A percentile compares a stretch with the other conserved stretches of the same genome.
These are phyloP conservation scores for Botrytis byssoidea DNA, from an alignment of 2,329 filamentous ascomycete species.

Conservation along the genomic window DNA sequence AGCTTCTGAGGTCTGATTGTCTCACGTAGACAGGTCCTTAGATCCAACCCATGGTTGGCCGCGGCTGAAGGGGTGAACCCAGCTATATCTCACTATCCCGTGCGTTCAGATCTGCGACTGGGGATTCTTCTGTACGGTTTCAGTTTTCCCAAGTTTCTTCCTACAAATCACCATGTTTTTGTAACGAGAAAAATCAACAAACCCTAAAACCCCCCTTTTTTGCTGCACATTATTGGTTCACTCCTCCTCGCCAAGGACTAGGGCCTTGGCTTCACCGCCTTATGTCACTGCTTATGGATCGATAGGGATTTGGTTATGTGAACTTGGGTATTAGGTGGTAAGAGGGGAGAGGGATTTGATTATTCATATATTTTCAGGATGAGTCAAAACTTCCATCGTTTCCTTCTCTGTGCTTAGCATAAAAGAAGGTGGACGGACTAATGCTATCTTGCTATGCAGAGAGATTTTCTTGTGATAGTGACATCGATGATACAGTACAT, in stretches of 20 bases:
- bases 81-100: neutral
- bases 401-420: neutral
- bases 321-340: neutral
- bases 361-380: neutral
- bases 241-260: neutral
- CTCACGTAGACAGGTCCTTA: neutral
- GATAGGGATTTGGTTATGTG: neutral
- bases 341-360: constrained; percentile 6
- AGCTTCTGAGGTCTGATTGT: constrained; percentile 6
- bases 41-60: neutral
- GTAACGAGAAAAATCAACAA: neutral
- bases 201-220: constrained; percentile 15
- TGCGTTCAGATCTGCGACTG: constrained; percentile 8
- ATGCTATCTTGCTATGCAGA: neutral
- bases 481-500: neutral
- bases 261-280: constrained; percentile 3
- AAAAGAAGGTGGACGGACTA: constrained; percentile 1
- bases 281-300: neutral
- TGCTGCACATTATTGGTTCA: neutral
- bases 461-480: neutral
- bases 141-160: neutral
- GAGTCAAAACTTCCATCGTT: neutral
- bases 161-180: neutral
- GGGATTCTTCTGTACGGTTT: neutral
- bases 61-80: neutral